A percentile compares a stretch with the other conserved stretches of the same genome.
Conservation (phyloP, 768 basidiomycete genomes). For the Boletus subparvulus region DNA sequence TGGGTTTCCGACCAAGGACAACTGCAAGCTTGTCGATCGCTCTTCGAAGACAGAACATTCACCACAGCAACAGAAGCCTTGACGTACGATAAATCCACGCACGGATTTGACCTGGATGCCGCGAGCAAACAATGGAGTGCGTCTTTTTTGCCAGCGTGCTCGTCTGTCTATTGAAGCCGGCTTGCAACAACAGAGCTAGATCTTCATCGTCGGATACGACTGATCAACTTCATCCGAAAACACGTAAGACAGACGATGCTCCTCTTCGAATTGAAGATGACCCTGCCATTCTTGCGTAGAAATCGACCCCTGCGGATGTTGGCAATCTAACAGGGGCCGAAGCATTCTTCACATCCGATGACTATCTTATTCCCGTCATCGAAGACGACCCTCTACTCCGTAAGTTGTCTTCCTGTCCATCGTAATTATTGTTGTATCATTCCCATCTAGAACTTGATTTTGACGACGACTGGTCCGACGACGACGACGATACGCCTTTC, state of each 20-base stretch:
- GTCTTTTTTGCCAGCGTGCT: constrained; percentile 21
- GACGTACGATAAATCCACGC: constrained; percentile 54
- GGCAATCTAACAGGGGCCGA: constrained; percentile 55
- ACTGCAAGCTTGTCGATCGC: constrained; percentile 58
- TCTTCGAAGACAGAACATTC: constrained; percentile 71
- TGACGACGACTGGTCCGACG: constrained; percentile 76
- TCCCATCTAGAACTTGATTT: constrained; percentile 54
- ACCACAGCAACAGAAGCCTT: constrained; percentile 59
- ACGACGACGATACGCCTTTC: constrained; percentile 22
- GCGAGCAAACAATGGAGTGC: constrained; percentile 54
- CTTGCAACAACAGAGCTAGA: constrained; percentile 56
- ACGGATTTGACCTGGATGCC: constrained; percentile 63
- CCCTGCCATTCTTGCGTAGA: constrained; percentile 40
- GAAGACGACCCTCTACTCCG: constrained; percentile 90
- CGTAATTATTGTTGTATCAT: neutral
- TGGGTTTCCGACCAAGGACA: constrained; percentile 71
- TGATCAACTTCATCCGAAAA: constrained; percentile 87
- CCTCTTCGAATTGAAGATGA: neutral
- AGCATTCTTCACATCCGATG: constrained; percentile 67
- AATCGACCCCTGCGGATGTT: constrained; percentile 46
- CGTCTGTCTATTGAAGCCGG: neutral
- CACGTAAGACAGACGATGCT: constrained; percentile 42
- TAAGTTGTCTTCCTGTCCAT: constrained; percentile 39
- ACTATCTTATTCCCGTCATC: constrained; percentile 76
- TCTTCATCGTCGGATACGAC: constrained; percentile 71